These are phyloP conservation scores for Exophiala xenobiotica DNA, from an alignment of 2,329 filamentous ascomycete genomes.

Conservation along the genomic window DNA sequence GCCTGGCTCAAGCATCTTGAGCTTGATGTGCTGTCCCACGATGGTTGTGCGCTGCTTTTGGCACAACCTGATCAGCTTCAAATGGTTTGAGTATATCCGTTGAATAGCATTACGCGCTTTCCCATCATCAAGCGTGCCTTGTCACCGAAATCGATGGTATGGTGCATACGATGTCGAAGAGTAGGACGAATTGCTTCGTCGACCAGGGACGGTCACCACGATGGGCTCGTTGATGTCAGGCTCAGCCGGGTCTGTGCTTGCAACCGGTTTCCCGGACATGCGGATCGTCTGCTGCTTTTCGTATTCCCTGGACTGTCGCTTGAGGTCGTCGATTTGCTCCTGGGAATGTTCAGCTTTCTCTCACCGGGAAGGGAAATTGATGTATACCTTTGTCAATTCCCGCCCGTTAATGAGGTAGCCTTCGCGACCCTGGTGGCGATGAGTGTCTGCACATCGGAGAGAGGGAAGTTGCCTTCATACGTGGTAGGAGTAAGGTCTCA, in stretches of 20 bases:
- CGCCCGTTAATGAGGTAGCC: slow-evolving; percentile 49
- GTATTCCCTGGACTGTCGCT: slow-evolving; percentile 48
- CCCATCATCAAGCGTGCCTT: neutral
- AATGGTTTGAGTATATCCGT: no score
- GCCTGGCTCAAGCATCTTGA: no score
- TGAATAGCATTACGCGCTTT: no score
- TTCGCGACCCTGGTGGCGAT: slow-evolving; percentile 44
- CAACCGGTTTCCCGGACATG: slow-evolving; percentile 35
- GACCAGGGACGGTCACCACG: slow-evolving; percentile 19
- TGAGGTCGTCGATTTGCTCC: slow-evolving; percentile 53
- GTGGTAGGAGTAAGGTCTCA: slow-evolving; percentile 49
- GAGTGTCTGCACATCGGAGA: slow-evolving; percentile 4
- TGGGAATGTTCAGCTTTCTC: slow-evolving; percentile 26
- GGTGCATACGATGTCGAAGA: slow-evolving; percentile 15
- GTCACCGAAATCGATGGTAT: slow-evolving; percentile 21
- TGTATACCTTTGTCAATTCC: slow-evolving; percentile 46
- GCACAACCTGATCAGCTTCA: no score
- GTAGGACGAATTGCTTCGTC: slow-evolving; percentile 15
- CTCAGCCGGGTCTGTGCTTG: slow-evolving; percentile 19
- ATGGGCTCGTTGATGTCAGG: slow-evolving; percentile 31
- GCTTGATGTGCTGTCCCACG: no score
- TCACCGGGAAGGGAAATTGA: neutral
- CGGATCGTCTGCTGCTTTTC: slow-evolving; percentile 48
- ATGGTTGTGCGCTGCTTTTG: no score
- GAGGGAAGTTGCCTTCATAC: slow-evolving; percentile 33